A percentile compares a stretch with the other conserved stretches of the same genome.
Conservation (phyloP, 768 basidiomycete species). For the Hortiboletus flavorubellus region DNA sequence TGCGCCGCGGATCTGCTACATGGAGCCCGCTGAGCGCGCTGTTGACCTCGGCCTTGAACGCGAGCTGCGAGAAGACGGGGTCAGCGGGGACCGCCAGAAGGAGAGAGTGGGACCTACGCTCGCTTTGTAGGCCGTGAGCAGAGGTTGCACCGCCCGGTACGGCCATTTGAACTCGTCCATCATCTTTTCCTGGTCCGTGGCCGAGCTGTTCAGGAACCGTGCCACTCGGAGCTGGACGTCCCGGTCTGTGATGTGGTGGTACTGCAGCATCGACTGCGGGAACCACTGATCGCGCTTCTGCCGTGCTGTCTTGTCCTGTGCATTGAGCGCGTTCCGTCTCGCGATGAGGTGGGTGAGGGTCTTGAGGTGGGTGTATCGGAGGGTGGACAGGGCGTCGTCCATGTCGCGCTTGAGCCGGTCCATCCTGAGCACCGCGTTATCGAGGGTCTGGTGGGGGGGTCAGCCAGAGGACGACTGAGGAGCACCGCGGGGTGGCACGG, state of each 20-base stretch:
- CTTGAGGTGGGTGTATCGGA: conserved; percentile 32
- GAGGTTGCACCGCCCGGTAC: conserved; percentile 44
- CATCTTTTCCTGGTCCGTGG: conserved; percentile 43
- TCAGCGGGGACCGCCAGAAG: neutral
- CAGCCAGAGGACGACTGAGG: neutral
- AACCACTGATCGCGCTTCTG: conserved; percentile 33
- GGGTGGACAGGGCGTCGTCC: conserved; percentile 28
- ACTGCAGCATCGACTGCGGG: conserved; percentile 29
- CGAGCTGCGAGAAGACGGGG: neutral
- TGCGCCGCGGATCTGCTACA: conserved; percentile 24
- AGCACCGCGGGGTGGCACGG: neutral
- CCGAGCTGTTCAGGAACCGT: conserved; percentile 37
- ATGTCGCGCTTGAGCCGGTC: conserved; percentile 21
- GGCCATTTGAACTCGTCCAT: conserved; percentile 50
- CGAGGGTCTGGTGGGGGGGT: conserved; percentile 16
- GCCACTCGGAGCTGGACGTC: conserved; percentile 51
- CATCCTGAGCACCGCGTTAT: conserved; percentile 15
- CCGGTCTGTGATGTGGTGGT: conserved; percentile 30
- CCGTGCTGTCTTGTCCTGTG: conserved; percentile 21
- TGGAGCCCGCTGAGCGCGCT: conserved; percentile 12
- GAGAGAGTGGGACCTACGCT: conserved; percentile 35
- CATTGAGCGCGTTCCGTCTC: conserved; percentile 9
- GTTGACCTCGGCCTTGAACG: conserved; percentile 24
- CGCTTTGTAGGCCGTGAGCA: conserved; percentile 38
- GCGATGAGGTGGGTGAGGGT: conserved; percentile 17